Percentiles rank a stretch among this genome's conserved stretches.
These are phyloP conservation scores for Vitis hybrid DNA, from an alignment of 177 flowering plant genomes.

Conservation along the genomic window DNA sequence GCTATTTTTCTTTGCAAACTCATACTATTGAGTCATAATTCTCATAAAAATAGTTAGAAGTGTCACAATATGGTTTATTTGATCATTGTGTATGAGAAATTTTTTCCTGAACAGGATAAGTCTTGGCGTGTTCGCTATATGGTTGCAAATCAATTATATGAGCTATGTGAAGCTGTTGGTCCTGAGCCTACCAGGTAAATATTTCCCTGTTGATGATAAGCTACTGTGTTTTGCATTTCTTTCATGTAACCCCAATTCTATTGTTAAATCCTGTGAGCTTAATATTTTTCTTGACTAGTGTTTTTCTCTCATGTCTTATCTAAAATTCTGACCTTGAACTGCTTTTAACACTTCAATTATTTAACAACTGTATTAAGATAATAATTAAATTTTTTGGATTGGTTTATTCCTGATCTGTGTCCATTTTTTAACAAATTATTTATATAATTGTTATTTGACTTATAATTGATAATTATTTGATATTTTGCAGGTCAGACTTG, in stretches of 20 bases:
- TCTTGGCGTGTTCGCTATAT: conserved; percentile 99
- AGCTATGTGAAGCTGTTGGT: conserved; percentile 98
- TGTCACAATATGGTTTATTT: background rate
- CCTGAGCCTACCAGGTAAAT: conserved; percentile 87
- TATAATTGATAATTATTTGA: conserved; percentile 6
- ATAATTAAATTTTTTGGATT: background rate
- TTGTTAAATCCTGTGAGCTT: background rate
- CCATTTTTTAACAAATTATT: no score
- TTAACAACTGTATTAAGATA: no score
- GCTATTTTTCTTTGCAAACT: no score
- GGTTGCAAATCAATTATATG: conserved; percentile 96
- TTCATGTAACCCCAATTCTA: background rate
- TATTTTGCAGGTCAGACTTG: conserved; percentile 65
- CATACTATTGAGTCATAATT: no score
- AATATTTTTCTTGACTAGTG: background rate
- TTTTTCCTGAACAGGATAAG: conserved; percentile 60
- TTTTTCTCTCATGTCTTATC: no score
- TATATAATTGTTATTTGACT: background rate
- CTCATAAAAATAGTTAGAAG: background rate
- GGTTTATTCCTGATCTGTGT: background rate
- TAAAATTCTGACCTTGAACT: no score
- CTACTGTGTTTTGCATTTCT: background rate
- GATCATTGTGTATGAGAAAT: conserved; percentile 1
- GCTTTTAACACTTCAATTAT: no score
- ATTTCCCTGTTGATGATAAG: background rate